These are phyloP conservation scores for Nemania abortiva DNA, from an alignment of 2,329 filamentous ascomycete species.

Conservation along the genomic window DNA sequence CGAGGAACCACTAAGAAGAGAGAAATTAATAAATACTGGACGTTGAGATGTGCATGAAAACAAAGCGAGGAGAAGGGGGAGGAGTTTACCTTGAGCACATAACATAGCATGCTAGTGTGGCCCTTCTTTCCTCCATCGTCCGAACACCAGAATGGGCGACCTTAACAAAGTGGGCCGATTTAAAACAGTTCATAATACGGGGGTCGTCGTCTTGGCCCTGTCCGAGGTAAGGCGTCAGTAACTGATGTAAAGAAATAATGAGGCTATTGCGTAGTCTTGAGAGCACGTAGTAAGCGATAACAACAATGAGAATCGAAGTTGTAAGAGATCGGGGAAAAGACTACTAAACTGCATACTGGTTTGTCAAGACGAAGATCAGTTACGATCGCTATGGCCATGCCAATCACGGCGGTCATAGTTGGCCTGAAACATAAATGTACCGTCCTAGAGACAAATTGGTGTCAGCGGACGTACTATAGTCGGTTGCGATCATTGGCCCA, in stretches of 20 bases:
- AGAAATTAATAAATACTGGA: conserved; percentile 10
- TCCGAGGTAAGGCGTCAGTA: background rate
- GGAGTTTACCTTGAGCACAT: conserved; percentile 47
- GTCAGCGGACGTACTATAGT: conserved; percentile 1
- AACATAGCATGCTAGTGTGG: conserved; percentile 48
- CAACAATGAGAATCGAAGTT: background rate
- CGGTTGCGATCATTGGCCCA: background rate
- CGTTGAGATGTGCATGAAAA: background rate
- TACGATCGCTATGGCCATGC: conserved; percentile 58
- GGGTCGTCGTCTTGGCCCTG: conserved; percentile 40
- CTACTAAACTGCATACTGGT: conserved; percentile 24
- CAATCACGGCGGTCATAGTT: conserved; percentile 58
- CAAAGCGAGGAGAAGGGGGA: background rate
- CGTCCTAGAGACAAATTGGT: conserved; percentile 46
- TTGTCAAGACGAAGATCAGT: conserved; percentile 61
- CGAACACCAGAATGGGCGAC: conserved; percentile 35
- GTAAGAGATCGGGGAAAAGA: background rate
- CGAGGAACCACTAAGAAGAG: conserved; percentile 40
- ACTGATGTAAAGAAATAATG: background rate
- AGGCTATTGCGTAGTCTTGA: background rate
- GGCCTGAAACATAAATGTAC: conserved; percentile 55
- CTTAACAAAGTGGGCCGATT: conserved; percentile 39
- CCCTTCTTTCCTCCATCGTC: conserved; percentile 52
- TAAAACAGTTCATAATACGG: conserved; percentile 44
- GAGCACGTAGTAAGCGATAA: too few species aligned